phyloP scores from a whole-genome alignment of 192 early-diverging fungal genomes.

The Podila minutissima region DNA sequence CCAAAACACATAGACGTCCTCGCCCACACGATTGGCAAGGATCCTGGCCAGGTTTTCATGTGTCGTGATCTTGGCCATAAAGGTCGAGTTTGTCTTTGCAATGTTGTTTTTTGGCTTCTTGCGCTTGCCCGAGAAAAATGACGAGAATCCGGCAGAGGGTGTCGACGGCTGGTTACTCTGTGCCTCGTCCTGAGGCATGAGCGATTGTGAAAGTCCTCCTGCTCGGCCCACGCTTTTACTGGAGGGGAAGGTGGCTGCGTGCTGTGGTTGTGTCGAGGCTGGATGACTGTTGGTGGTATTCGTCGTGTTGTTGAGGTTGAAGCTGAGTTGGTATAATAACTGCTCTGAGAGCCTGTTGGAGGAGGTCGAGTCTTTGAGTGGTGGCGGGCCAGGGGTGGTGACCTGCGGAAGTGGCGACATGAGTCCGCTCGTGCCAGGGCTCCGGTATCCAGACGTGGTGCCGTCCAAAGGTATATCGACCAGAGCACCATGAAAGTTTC shows the following conservation, averaged over 20 bases:
- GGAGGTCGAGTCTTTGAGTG: slow-evolving; percentile 35
- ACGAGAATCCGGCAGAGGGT: slow-evolving; percentile 30
- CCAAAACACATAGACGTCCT: slow-evolving; percentile 77
- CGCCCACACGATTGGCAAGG: slow-evolving; percentile 60
- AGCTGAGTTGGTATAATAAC: slow-evolving; percentile 5
- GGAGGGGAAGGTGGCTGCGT: no score
- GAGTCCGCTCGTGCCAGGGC: slow-evolving; percentile 8
- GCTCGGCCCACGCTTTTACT: no score
- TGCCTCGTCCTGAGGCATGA: slow-evolving; percentile 16
- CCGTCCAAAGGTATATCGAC: slow-evolving; percentile 33
- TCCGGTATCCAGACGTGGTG: slow-evolving; percentile 7
- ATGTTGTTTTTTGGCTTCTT: slow-evolving; percentile 73
- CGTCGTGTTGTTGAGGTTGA: background rate
- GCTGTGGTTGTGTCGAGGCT: slow-evolving; percentile 13
- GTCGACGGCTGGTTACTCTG: background rate
- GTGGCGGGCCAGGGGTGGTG: slow-evolving; percentile 1
- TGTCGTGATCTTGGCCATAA: slow-evolving; percentile 73
- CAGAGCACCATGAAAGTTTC: slow-evolving; percentile 38
- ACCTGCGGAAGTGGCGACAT: no score
- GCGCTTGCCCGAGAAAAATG: slow-evolving; percentile 37
- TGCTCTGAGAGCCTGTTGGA: slow-evolving; percentile 20
- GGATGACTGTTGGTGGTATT: slow-evolving; percentile 26
- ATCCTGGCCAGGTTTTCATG: slow-evolving; percentile 77
- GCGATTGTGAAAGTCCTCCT: no score
- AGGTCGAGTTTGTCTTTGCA: slow-evolving; percentile 78